phyloP scores from a whole-genome alignment of 192 early-diverging fungal genomes.

The Backusella tuberculispora region DNA sequence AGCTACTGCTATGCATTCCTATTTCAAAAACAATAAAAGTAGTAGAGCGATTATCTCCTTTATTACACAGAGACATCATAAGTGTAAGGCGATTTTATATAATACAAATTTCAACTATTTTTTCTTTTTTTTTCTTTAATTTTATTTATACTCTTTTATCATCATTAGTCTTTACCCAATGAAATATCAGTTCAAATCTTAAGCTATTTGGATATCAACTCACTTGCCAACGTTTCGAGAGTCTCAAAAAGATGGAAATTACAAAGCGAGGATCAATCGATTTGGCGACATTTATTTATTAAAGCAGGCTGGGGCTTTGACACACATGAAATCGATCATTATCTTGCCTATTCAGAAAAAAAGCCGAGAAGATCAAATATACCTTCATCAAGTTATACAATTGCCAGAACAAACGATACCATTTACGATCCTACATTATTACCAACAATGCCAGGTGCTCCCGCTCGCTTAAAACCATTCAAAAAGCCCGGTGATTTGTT shows the following conservation, averaged over 20 bases:
- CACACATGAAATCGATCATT: slow-evolving; percentile 24
- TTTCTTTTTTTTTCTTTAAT: no score
- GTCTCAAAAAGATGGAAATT: slow-evolving; percentile 65
- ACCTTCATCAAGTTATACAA: background rate
- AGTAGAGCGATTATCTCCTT: slow-evolving; percentile 48
- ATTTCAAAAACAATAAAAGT: slow-evolving; percentile 47
- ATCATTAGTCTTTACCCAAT: slow-evolving; percentile 48
- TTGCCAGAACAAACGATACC: slow-evolving; percentile 11
- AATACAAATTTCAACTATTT: background rate
- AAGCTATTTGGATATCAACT: slow-evolving; percentile 49
- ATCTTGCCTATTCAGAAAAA: slow-evolving; percentile 16
- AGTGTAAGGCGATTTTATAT: slow-evolving; percentile 29
- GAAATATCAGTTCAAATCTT: slow-evolving; percentile 64
- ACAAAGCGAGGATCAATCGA: slow-evolving; percentile 59
- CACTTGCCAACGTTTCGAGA: slow-evolving; percentile 48
- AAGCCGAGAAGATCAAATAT: background rate
- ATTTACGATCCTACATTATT: slow-evolving; percentile 24
- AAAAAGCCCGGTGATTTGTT: slow-evolving; percentile 16
- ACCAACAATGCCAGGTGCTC: slow-evolving; percentile 23
- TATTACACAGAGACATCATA: slow-evolving; percentile 62
- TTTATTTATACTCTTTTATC: background rate
- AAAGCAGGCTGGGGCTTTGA: slow-evolving; percentile 28
- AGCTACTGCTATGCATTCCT: slow-evolving; percentile 59
- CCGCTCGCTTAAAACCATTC: slow-evolving; percentile 15
- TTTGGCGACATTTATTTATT: slow-evolving; percentile 63